A percentile compares a stretch with the other conserved stretches of the same genome.
Conservation (phyloP, 768 basidiomycete genomes). For the Pleurotus giganteus region DNA sequence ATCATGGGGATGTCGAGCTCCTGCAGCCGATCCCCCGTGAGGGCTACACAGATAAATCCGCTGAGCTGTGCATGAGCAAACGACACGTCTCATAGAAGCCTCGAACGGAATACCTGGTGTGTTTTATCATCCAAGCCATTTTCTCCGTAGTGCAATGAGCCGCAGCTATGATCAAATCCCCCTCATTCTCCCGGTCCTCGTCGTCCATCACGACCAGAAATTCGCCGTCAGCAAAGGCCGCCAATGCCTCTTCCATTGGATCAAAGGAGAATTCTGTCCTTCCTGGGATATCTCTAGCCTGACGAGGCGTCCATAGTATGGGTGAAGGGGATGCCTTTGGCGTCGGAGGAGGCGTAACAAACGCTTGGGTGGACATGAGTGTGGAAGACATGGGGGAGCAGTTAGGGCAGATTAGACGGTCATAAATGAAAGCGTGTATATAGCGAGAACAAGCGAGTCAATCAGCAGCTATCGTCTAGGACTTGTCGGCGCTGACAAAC, state of each 20-base stretch:
- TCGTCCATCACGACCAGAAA: conserved; percentile 99
- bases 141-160: conserved; percentile 85
- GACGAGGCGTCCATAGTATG: conserved; percentile 33
- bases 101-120: conserved; percentile 70
- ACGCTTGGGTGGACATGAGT: not conserved
- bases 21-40: conserved; percentile 73
- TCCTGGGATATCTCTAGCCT: conserved; percentile 22
- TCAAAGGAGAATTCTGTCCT: conserved; percentile 68
- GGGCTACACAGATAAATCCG: conserved; percentile 90
- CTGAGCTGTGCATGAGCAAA: conserved; percentile 35
- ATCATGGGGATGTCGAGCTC: conserved; percentile 89
- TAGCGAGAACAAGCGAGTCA: not conserved
- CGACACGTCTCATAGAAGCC: not conserved
- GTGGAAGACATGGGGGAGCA: conserved; percentile 11
- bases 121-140: conserved; percentile 99
- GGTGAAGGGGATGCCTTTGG: conserved; percentile 19
- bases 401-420: not conserved
- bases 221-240: conserved; percentile 74
- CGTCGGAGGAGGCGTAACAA: conserved; percentile 11
- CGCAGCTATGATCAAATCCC: conserved; percentile 91
- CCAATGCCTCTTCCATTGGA: conserved; percentile 73
- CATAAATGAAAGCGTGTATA: not conserved
- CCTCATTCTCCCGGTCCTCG: conserved; percentile 94
- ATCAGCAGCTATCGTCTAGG: conserved; percentile 6
- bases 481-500: not conserved